These are phyloP conservation scores for Penicillium roqueforti DNA, from an alignment of 495 filamentous ascomycete genomes.

Conservation along the genomic window DNA sequence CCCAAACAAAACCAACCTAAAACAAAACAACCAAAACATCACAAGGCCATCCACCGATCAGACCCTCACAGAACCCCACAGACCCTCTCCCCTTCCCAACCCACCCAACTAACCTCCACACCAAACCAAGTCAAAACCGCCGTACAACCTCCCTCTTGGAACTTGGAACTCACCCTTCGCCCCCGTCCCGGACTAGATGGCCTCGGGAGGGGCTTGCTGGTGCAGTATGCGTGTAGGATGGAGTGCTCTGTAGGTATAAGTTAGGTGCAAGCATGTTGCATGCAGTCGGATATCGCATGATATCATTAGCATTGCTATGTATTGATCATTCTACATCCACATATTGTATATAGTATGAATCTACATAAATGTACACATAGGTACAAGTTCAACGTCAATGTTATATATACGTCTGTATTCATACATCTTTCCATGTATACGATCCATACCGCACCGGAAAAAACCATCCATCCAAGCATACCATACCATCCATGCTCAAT, in stretches of 20 bases:
- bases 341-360: background rate
- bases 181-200: background rate
- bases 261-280: background rate
- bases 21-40: background rate
- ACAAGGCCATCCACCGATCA: slow-evolving; percentile 4
- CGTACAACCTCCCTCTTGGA: slow-evolving; percentile 1
- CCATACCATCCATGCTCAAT: background rate
- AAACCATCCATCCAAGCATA: background rate
- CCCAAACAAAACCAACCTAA: background rate
- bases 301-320: background rate
- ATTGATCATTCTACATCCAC: too few relatives aligned
- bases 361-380: background rate
- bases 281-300: background rate
- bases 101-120: background rate
- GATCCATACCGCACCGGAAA: background rate
- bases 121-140: background rate
- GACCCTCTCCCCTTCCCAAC: slow-evolving; percentile 12
- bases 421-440: too few relatives aligned
- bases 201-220: background rate
- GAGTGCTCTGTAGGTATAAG: background rate
- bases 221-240: background rate
- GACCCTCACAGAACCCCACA: slow-evolving; percentile 9
- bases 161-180: background rate
- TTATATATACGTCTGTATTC: too few relatives aligned
- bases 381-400: too few relatives aligned